These are phyloP conservation scores for Fusarium napiforme DNA, from an alignment of 2,329 filamentous ascomycete genomes.

Conservation along the genomic window DNA sequence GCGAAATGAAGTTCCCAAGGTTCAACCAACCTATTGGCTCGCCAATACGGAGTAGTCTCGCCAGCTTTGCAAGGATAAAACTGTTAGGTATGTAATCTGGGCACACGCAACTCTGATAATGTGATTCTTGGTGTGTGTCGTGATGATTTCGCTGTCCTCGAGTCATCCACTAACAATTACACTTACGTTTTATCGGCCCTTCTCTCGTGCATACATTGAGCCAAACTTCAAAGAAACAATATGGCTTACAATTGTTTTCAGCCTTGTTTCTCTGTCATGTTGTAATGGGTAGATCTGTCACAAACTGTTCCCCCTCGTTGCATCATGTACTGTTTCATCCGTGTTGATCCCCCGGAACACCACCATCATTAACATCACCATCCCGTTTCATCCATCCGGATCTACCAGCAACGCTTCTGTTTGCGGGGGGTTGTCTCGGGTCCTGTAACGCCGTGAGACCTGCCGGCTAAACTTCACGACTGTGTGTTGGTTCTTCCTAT, in stretches of 20 bases:
- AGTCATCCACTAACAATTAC: not conserved
- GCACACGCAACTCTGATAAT: constrained; percentile 13
- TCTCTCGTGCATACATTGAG: constrained; percentile 4
- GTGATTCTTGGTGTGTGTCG: not conserved
- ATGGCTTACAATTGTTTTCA: not conserved
- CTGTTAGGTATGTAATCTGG: not conserved
- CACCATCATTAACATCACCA: constrained; percentile 9
- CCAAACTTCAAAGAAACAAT: not conserved
- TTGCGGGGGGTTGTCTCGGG: constrained; percentile 31
- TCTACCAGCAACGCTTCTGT: constrained; percentile 20
- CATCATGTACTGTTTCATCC: constrained; percentile 38
- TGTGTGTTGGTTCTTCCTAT: not conserved
- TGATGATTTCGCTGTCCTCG: not conserved
- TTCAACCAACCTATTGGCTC: constrained; percentile 18
- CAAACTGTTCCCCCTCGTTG: constrained; percentile 24
- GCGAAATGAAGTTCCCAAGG: constrained; percentile 21
- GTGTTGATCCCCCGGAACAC: constrained; percentile 25
- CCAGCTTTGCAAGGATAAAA: constrained; percentile 6
- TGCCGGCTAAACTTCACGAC: not conserved
- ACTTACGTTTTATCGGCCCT: constrained; percentile 27
- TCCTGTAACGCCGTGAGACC: constrained; percentile 9
- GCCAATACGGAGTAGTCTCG: constrained; percentile 11
- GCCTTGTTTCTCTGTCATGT: constrained; percentile 19
- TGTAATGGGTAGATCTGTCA: constrained; percentile 28
- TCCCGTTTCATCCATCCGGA: constrained; percentile 17